Evolutionary conservation across 441 rosid species (phyloP), one percentile per base, ranked within the genome.

Genomic region (Arabidopsis lyrata): DNA sequence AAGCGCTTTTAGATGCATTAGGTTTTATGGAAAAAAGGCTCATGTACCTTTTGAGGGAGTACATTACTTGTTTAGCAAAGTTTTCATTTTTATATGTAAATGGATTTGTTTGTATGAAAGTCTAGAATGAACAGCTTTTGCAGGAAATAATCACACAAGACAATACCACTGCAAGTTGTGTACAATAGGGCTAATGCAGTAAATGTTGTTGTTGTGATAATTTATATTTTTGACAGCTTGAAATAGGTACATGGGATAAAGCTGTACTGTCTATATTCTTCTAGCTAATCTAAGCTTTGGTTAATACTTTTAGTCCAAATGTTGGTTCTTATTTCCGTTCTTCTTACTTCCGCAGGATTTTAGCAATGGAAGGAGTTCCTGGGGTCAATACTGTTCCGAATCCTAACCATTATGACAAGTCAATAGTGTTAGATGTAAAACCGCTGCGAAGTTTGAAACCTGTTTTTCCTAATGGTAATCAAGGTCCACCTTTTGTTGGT

Each of bases 341-440:
- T 57, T 27, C 8, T 9, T 59, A 9, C 57, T 48, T 24, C 44
- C 58, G 20, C 47, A 77, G 73, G 81, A 29, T 15, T 36, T 66
- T 35, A 18, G 64, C 80, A 10, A 78, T 78, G 81, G 78, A 73
- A 73, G 75, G 81, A 68, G 78, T 55, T 63, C 68, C 81, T 39
- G 68, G 81, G 15, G 11, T 56, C 14, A 61, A 67, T 16, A 56
- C 71, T 54, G 74, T 49, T 67, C 83, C 83, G 29, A 77, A 67
- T 73, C 73, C 83, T 34, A 50, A 77, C 20, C 58, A 71, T 31
- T 57, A 76, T 63, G 89, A 87, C 75, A 87, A 87, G 71, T 78
- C 86, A 4, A 78, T 71, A 75, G 91, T 87, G 66, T 63, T 83
- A 66, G 81, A 85, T 75, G 79, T 87, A 39, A 87, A 77, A 73